phyloP scores from a whole-genome alignment of 2,329 filamentous ascomycete species.

The Davidsoniella australis region DNA sequence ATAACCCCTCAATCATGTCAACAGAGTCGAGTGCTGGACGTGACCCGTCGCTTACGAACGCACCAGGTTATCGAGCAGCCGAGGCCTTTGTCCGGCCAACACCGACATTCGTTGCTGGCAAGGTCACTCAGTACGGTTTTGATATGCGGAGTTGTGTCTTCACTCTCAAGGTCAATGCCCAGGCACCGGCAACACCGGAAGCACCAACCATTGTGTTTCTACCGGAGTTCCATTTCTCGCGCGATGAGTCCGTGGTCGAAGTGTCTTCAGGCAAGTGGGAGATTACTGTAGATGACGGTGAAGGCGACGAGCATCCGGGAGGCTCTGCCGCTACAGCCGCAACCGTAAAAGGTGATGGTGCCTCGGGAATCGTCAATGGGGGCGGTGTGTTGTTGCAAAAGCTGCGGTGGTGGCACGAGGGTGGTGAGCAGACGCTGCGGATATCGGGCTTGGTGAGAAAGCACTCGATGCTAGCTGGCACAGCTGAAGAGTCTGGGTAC shows the following conservation, averaged over 20 bases:
- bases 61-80: slow-evolving; percentile 68
- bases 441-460: slow-evolving; percentile 57
- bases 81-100: slow-evolving; percentile 85
- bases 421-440: slow-evolving; percentile 65
- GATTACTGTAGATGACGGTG: slow-evolving; percentile 50
- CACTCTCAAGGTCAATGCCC: slow-evolving; percentile 46
- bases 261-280: slow-evolving; percentile 82
- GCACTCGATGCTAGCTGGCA: slow-evolving; percentile 28
- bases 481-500: slow-evolving; percentile 57
- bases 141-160: slow-evolving; percentile 68
- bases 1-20: slow-evolving; percentile 48
- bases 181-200: slow-evolving; percentile 32
- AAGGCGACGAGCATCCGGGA: slow-evolving; percentile 5
- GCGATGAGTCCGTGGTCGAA: slow-evolving; percentile 50
- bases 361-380: slow-evolving; percentile 19
- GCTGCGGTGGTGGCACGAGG: slow-evolving; percentile 83
- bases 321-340: not conserved
- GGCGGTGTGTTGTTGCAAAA: slow-evolving; percentile 55
- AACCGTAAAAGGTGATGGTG: not conserved
- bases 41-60: slow-evolving; percentile 40
- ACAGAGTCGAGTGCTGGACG: slow-evolving; percentile 26
- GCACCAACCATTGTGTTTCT: slow-evolving; percentile 69
- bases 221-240: slow-evolving; percentile 84
- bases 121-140: slow-evolving; percentile 56
- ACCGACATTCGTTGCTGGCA: slow-evolving; percentile 58